Evolutionary conservation across 2,329 filamentous ascomycete species (phyloP), one percentile per base, ranked within the genome.

Genomic region (Neurospora crassa): DNA sequence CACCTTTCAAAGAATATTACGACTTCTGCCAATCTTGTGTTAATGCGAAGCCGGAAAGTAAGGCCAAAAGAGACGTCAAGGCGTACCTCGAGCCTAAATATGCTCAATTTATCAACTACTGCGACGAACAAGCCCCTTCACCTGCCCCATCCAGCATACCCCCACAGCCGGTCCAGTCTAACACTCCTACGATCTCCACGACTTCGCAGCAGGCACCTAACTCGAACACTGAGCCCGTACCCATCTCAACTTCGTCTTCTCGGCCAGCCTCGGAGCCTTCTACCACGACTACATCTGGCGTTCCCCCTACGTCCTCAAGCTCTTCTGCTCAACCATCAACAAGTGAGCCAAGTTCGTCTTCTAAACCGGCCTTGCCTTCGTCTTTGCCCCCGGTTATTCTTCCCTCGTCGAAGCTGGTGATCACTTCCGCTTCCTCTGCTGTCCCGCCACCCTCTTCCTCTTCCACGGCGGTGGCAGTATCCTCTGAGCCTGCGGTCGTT

Each of bases 91-190:
- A 76, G 0, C 77, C 79, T 0, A 71, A 77, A 16, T 86, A 87
- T 47, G 34, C 69, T 0, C 84, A 87, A 74, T 88, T 79, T 70
- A 6, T 85, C 41, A 74, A 78, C 42, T 89, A 78, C 75, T 90
- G 88, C 74, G 34, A 77, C 0, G 14, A 71, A 41, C 70, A 18
- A 14, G 16, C 2, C 7, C 43, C 10, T 68, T 73, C 3, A 68
- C 69, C 68, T 18, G 78, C 78, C 7, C 72, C 73, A 14, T 68
- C 72, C 8, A n/a, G 16, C 18, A 2, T 29, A 18, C 70, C 71
- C 40, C 69, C 77, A 0, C 71, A 74, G 40, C 71, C 71, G 0
- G 74, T 77, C 18, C 71, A 72, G 67, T 72, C 73, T 0, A 47
- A 29, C 4, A 43, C 71, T 10, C 67, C 72, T 3, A 20, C 70